Evolutionary conservation across 768 basidiomycete genomes (phyloP).

Genomic region (Tulasnella sp.): DNA sequence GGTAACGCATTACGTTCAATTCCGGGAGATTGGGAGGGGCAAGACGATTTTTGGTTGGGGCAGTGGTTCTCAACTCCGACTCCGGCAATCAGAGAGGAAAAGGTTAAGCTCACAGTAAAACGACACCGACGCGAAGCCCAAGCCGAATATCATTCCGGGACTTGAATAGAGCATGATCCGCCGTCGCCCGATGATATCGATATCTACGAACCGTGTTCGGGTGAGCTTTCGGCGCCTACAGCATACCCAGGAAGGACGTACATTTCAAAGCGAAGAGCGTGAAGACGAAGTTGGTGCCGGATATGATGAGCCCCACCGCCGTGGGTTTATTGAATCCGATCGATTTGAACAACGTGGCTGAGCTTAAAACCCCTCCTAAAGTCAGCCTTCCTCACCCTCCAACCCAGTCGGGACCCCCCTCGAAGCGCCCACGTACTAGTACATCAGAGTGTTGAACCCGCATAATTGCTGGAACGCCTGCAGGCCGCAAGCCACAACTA

Average conservation of each 20-base stretch:
- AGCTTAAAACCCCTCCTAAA: slow-evolving; percentile 47
- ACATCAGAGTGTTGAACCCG: slow-evolving; percentile 76
- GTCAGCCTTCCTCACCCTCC: neutral
- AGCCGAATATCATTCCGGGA: slow-evolving; percentile 71
- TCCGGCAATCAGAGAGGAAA: neutral
- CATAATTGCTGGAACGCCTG: slow-evolving; percentile 84
- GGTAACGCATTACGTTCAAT: neutral
- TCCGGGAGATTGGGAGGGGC: neutral
- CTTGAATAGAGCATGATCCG: slow-evolving; percentile 70
- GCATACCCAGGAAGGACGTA: neutral
- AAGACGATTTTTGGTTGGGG: neutral
- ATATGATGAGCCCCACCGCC: slow-evolving; percentile 76
- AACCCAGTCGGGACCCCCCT: neutral
- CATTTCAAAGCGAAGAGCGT: slow-evolving; percentile 72
- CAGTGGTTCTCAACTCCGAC: neutral
- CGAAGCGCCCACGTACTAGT: slow-evolving; percentile 33
- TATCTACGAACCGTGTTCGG: slow-evolving; percentile 44
- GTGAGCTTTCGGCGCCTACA: neutral
- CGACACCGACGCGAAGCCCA: slow-evolving; percentile 64
- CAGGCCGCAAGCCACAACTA: slow-evolving; percentile 77
- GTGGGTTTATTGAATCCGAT: slow-evolving; percentile 84
- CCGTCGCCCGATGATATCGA: slow-evolving; percentile 71
- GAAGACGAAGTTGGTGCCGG: slow-evolving; percentile 78
- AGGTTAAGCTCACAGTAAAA: slow-evolving; percentile 60
- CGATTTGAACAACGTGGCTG: slow-evolving; percentile 75